These are phyloP conservation scores for Phascolomyces articulosus DNA, from an alignment of 371 early-diverging fungal species.

Conservation along the genomic window DNA sequence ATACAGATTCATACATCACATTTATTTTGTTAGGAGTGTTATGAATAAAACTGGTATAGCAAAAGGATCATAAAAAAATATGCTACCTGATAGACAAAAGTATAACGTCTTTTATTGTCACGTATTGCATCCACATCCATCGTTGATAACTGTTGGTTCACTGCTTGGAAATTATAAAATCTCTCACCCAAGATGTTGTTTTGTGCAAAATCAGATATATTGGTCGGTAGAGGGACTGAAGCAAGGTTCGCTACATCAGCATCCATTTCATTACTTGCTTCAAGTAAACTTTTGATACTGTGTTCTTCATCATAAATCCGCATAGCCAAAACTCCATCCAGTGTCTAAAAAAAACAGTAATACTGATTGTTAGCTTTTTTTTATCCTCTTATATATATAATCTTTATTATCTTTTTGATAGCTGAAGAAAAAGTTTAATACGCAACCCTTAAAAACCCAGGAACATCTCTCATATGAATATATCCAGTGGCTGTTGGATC, in stretches of 20 bases:
- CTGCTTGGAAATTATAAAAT: conserved; percentile 29
- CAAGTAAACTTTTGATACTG: conserved; percentile 32
- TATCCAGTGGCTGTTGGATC: conserved; percentile 58
- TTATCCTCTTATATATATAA: too few relatives aligned
- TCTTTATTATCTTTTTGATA: too few relatives aligned
- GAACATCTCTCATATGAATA: conserved; percentile 40
- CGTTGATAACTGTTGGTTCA: conserved; percentile 33
- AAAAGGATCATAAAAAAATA: too few relatives aligned
- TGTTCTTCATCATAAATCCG: conserved; percentile 45
- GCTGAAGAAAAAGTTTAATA: too few relatives aligned
- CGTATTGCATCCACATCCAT: conserved; percentile 37
- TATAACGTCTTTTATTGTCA: conserved; percentile 35
- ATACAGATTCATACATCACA: not conserved
- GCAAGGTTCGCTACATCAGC: conserved; percentile 22
- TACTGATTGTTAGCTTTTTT: too few relatives aligned
- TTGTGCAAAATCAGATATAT: not conserved
- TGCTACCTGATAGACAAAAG: conserved; percentile 45
- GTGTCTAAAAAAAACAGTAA: conserved; percentile 18
- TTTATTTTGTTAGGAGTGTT: too few relatives aligned
- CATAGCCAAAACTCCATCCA: conserved; percentile 49
- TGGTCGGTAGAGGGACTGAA: conserved; percentile 13
- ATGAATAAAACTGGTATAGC: too few relatives aligned
- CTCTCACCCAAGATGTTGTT: conserved; percentile 26
- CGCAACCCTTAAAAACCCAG: conserved; percentile 46
- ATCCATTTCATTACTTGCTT: conserved; percentile 28